Conservation (phyloP, 2,329 filamentous ascomycete species). For the Chrysoporthe deuterocubensis region DNA sequence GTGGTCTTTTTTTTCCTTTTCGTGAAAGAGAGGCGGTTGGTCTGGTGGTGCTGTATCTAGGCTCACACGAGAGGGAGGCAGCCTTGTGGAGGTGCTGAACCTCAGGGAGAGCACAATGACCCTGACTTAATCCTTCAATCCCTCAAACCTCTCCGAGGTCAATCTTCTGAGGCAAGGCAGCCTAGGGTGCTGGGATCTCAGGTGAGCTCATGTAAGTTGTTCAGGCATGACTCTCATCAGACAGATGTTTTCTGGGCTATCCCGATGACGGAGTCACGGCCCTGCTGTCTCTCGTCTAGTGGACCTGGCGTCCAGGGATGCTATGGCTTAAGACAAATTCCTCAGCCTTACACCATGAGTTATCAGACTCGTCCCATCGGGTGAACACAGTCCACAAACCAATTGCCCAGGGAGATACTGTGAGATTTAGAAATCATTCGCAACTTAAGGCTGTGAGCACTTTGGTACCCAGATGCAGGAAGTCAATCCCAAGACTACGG, state of each 20-base stretch:
- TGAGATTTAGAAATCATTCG: background rate
- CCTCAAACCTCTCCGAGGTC: background rate
- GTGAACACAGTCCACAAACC: background rate
- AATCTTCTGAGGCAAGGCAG: background rate
- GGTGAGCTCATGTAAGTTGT: background rate
- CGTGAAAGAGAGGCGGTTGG: background rate
- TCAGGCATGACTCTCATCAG: conserved; percentile 18
- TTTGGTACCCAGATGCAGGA: background rate
- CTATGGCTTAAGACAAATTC: background rate
- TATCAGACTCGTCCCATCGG: background rate
- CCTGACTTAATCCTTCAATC: background rate
- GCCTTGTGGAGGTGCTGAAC: conserved; percentile 21
- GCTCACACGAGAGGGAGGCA: background rate
- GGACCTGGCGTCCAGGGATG: background rate
- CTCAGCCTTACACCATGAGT: background rate
- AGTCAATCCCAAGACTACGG: background rate
- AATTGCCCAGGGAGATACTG: background rate
- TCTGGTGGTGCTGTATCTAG: conserved; percentile 1
- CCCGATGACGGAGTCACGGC: conserved; percentile 29
- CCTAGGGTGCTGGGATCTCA: conserved; percentile 1
- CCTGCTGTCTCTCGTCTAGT: conserved; percentile 12
- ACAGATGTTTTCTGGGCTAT: conserved; percentile 20
- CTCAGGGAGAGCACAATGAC: conserved; percentile 5
- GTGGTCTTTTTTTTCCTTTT: background rate
- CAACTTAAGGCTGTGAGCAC: background rate